Percentiles rank a stretch among this genome's conserved stretches.
phyloP scores from a whole-genome alignment of 805 yeast genomes.

The Candida morakotiae region DNA sequence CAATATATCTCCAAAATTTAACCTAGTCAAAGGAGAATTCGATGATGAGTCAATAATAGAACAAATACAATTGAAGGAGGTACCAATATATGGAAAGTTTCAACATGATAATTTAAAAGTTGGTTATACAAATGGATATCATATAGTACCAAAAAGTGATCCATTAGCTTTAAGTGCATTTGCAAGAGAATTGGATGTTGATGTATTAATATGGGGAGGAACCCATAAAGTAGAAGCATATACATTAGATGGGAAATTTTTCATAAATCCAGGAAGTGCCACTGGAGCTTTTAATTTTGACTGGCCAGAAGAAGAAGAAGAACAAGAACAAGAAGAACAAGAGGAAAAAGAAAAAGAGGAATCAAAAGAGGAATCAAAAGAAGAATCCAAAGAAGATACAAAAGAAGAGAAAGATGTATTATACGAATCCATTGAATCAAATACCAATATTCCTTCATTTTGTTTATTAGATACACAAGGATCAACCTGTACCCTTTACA shows the following conservation, averaged over 20 bases:
- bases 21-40: conserved; percentile 77
- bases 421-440: conserved; percentile 16
- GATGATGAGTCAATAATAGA: conserved; percentile 48
- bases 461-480: conserved; percentile 87
- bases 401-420: conserved; percentile 15
- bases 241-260: conserved; percentile 86
- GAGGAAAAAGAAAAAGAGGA: conserved; percentile 40
- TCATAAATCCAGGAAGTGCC: conserved; percentile 95
- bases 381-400: conserved; percentile 12
- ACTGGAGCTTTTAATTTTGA: conserved; percentile 79
- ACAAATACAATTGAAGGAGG: conserved; percentile 19
- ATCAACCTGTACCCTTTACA: conserved; percentile 70
- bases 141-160: conserved; percentile 79
- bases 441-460: conserved; percentile 68
- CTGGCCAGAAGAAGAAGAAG: conserved; percentile 55
- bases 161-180: conserved; percentile 76
- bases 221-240: conserved; percentile 92
- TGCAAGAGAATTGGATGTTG: conserved; percentile 91
- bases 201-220: conserved; percentile 88
- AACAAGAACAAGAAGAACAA: conserved; percentile 37
- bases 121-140: conserved; percentile 83
- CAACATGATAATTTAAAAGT: conserved; percentile 68
- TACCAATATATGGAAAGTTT: conserved; percentile 65
- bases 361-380: conserved; percentile 12
- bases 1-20: conserved; percentile 66